A percentile compares a stretch with the other conserved stretches of the same genome.
Evolutionary conservation across 352 stramenopile genomes (phyloP).

Genomic region (Phytopythium montanum): DNA sequence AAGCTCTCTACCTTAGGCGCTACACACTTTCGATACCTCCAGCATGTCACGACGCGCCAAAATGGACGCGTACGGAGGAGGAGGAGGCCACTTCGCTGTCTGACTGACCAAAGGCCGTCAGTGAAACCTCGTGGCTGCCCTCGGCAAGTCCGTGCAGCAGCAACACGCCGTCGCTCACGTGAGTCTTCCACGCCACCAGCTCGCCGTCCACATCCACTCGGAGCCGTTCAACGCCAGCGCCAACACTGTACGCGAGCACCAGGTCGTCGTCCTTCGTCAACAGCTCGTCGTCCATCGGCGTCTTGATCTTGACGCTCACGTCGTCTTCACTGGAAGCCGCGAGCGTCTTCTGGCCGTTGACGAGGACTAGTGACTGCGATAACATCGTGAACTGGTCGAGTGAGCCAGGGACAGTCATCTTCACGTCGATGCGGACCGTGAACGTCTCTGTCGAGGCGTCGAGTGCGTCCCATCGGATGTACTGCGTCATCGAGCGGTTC

Average conservation of each 20-base stretch:
- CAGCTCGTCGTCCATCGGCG: constrained; percentile 18
- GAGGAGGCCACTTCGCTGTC: not conserved
- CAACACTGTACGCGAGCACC: constrained; percentile 9
- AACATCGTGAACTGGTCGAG: not conserved
- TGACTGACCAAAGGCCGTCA: constrained; percentile 17
- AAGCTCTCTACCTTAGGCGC: not conserved
- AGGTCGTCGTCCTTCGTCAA: not conserved
- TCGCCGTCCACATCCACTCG: constrained; percentile 25
- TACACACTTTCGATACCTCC: not conserved
- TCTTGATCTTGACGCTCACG: constrained; percentile 2
- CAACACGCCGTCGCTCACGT: constrained; percentile 37
- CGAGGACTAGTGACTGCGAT: not conserved
- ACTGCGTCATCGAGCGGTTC: not conserved
- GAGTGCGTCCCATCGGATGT: not conserved
- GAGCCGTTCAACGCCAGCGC: constrained; percentile 26
- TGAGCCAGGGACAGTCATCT: constrained; percentile 28
- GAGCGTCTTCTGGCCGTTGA: constrained; percentile 13
- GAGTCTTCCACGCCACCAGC: constrained; percentile 22
- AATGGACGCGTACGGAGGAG: not conserved
- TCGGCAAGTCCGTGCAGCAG: constrained; percentile 32
- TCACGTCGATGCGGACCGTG: constrained; percentile 31
- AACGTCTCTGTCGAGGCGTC: not conserved
- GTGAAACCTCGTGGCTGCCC: constrained; percentile 24
- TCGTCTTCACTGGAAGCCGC: constrained; percentile 8
- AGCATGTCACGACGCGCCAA: not conserved